Evolutionary conservation across 2,329 filamentous ascomycete genomes (phyloP).

Genomic region (Trichoderma aggressivum): DNA sequence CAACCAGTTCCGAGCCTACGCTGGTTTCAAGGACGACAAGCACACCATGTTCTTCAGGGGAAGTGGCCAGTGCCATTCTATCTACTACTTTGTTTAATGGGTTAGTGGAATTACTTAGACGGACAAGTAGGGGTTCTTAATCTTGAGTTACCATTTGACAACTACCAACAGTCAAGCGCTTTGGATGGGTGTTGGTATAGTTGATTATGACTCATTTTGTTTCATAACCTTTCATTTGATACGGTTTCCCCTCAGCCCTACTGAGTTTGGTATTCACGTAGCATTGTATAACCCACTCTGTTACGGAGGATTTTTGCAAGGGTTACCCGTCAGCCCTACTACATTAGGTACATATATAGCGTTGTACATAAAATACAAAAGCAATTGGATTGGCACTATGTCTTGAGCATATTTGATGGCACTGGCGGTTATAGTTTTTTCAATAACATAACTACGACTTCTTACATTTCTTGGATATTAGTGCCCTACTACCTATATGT

Average conservation of each 20-base stretch:
- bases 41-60: background rate
- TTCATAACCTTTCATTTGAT: background rate
- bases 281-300: background rate
- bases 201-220: background rate
- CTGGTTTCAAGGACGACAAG: conserved; percentile 1
- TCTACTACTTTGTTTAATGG: background rate
- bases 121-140: background rate
- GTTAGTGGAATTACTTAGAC: background rate
- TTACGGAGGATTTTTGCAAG: background rate
- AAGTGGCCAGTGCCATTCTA: background rate
- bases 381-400: background rate
- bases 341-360: background rate
- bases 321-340: background rate
- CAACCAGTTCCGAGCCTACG: conserved; percentile 5
- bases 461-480: too few relatives aligned
- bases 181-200: background rate
- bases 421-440: too few relatives aligned
- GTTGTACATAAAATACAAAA: background rate
- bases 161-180: background rate
- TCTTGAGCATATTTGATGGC: background rate
- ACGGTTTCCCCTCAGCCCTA: background rate
- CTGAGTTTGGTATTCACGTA: background rate
- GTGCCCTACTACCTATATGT: too few relatives aligned
- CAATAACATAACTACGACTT: too few relatives aligned
- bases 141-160: background rate